Evolutionary conservation across 2,329 filamentous ascomycete species (phyloP), one percentile per base, ranked within the genome.

Genomic region (Teratosphaeriaceae sp.): DNA sequence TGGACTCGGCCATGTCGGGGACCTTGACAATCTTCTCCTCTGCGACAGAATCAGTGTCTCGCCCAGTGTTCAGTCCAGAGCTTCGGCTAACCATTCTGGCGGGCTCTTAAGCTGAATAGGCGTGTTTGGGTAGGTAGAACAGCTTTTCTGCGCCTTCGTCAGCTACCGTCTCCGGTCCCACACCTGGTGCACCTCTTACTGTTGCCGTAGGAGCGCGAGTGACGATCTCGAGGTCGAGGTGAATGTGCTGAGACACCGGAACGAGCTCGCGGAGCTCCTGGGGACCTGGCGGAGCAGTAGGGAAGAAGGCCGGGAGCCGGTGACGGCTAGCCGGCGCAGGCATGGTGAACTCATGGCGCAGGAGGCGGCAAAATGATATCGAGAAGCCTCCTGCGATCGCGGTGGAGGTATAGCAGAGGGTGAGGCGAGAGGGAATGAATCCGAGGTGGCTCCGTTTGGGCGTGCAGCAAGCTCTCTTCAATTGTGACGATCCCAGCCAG

Each of bases 1-100:
- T 97, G 38, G 92, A 97, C 69, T 98, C 92, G 51, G 92, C 92
- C 92, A 98, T 97, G 64, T 92, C 80, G 24, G 92, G 92, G 54
- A 97, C 92, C 71, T 97, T 90, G 66, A 98, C 81, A 51, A 90
- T 71, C 55, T 79, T 83, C 62, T 94, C 88, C 64, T 89, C 89
- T 67, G 49, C 34, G 5, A 27, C 29, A 9, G 24, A 33, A 38
- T 56, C 40, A 55, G 49, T 37, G 31, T 15, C 16, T n/a, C n/a
- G 20, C 2, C 18, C 23, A 26, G 18, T 12, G 4, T 21, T 23
- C 23, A 7, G 2, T 21, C 15, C 6, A 37, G 29, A 15, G 35
- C 8, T 11, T 19, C 26, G 18, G 46, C 57, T 47, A 24, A 64
- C 62, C 62, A 62, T 62, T 47, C 36, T 49, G 51, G 50, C 55